Conservation (phyloP, 1,284 basidiomycete genomes). For the Clitocybe nebularis region DNA sequence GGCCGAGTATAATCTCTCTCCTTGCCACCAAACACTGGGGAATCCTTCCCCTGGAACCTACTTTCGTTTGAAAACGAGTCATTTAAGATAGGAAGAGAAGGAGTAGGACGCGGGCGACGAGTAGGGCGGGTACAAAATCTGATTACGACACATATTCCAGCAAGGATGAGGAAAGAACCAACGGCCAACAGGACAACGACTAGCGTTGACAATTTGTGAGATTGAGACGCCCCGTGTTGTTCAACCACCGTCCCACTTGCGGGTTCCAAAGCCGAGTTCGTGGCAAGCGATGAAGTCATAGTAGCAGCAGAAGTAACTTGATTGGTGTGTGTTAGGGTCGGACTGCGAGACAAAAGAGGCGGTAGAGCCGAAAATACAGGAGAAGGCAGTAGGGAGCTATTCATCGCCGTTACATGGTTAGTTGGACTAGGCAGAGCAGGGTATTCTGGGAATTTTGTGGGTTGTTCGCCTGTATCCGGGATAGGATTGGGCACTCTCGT, state of each 20-base stretch:
- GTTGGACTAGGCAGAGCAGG: conserved; percentile 8
- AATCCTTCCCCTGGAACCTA: conserved; percentile 46
- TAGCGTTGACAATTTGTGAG: conserved; percentile 32
- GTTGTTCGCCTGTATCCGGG: conserved; percentile 41
- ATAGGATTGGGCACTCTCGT: conserved; percentile 52
- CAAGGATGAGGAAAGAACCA: conserved; percentile 52
- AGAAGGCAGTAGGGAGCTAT: conserved; percentile 16
- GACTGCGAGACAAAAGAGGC: conserved; percentile 11
- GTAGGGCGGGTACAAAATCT: conserved; percentile 46
- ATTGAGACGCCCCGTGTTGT: conserved; percentile 10
- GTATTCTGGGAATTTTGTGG: conserved; percentile 11
- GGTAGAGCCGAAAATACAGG: conserved; percentile 10
- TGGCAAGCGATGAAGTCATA: too few relatives aligned
- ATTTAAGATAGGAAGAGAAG: conserved; percentile 69
- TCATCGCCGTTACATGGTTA: conserved; percentile 12
- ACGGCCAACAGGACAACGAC: conserved; percentile 55
- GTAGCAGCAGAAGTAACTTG: too few relatives aligned
- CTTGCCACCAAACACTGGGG: conserved; percentile 71
- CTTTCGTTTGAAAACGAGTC: conserved; percentile 43
- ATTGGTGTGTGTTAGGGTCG: conserved; percentile 5
- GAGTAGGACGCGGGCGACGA: conserved; percentile 49
- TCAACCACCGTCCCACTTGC: too few relatives aligned
- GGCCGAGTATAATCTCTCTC: conserved; percentile 53
- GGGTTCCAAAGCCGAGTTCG: too few relatives aligned
- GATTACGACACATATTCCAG: conserved; percentile 48